Percentiles rank a stretch among this genome's conserved stretches.
Evolutionary conservation across 2,329 filamentous ascomycete species (phyloP).

Genomic region (Exophiala alcalophila): DNA sequence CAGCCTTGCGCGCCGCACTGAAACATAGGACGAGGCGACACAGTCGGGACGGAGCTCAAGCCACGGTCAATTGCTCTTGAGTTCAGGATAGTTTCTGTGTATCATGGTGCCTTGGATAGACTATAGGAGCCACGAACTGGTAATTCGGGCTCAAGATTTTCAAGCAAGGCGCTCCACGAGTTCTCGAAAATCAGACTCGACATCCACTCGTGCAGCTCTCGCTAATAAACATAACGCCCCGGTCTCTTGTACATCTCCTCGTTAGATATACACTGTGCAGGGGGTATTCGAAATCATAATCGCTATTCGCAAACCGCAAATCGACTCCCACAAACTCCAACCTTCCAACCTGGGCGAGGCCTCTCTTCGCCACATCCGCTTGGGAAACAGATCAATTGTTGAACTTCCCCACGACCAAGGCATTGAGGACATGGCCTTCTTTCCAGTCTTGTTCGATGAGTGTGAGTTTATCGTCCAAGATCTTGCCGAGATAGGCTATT

Average conservation of each 20-base stretch:
- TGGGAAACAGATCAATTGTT: conserved; percentile 6
- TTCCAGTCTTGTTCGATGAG: conserved; percentile 72
- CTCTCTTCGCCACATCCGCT: neutral
- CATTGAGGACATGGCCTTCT: conserved; percentile 72
- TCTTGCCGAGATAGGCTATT: conserved; percentile 76
- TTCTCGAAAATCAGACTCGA: no score
- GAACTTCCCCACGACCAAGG: conserved; percentile 53
- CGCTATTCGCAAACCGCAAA: no score
- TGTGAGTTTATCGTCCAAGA: conserved; percentile 66
- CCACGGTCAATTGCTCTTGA: no score
- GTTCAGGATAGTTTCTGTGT: no score
- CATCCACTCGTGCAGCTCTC: neutral
- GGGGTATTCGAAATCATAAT: conserved; percentile 11
- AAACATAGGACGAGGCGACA: no score
- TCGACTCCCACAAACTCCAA: no score
- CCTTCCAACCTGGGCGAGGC: neutral
- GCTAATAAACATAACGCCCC: conserved; percentile 1
- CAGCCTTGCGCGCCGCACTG: no score
- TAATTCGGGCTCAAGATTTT: no score
- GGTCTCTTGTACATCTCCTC: conserved; percentile 14
- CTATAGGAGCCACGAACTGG: no score
- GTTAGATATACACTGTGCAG: conserved; percentile 11
- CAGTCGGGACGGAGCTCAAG: no score
- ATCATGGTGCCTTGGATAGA: no score
- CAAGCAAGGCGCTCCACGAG: no score